These are phyloP conservation scores for Carnegiea gigantea DNA, from an alignment of 179 eudicot genomes.

Conservation along the genomic window DNA sequence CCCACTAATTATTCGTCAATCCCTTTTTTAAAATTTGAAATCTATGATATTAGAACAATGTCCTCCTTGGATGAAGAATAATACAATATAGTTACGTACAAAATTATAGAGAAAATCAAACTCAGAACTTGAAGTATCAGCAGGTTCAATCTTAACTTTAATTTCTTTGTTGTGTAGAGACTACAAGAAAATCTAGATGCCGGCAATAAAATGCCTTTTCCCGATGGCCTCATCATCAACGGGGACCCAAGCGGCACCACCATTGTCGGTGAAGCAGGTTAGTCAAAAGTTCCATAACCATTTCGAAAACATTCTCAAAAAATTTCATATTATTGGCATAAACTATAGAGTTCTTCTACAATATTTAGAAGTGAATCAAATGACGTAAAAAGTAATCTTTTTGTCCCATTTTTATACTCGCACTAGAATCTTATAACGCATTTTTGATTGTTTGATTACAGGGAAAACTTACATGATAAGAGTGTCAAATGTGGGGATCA, in stretches of 20 bases:
- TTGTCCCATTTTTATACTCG: too few relatives aligned
- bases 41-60: not conserved
- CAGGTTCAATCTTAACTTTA: not conserved
- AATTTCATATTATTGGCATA: too few relatives aligned
- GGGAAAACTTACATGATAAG: slow-evolving; percentile 70
- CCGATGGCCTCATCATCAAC: slow-evolving; percentile 69
- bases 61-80: too few relatives aligned
- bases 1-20: not conserved
- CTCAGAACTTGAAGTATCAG: too few relatives aligned
- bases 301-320: too few relatives aligned
- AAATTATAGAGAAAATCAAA: too few relatives aligned
- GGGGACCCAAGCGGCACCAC: slow-evolving; percentile 43
- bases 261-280: slow-evolving; percentile 55
- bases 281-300: not conserved
- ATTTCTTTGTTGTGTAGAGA: slow-evolving; percentile 32
- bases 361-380: too few relatives aligned
- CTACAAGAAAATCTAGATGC: slow-evolving; percentile 50
- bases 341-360: too few relatives aligned
- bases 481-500: slow-evolving; percentile 66
- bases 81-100: too few relatives aligned
- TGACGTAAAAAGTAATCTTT: too few relatives aligned
- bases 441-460: slow-evolving; percentile 16
- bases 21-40: too few relatives aligned
- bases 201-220: slow-evolving; percentile 50
- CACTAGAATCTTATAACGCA: too few relatives aligned